Evolutionary conservation across 208 protist species (phyloP).

Genomic region (Leishmania arabica): DNA sequence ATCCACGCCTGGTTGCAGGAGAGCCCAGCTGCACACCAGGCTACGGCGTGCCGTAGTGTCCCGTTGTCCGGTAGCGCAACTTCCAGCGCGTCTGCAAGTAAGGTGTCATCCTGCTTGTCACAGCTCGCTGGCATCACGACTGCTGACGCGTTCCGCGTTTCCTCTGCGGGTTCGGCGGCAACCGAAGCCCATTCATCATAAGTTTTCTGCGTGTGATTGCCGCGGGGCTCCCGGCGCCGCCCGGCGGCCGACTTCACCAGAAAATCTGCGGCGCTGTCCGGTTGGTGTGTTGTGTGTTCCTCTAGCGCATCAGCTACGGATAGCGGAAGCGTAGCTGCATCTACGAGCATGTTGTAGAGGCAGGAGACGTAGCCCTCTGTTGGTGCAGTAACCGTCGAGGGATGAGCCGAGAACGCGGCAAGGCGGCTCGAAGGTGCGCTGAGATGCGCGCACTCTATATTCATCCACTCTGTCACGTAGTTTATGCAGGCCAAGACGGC

Average conservation of each 20-base stretch:
- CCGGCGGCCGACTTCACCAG: conserved; percentile 13
- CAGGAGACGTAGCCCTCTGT: conserved; percentile 6
- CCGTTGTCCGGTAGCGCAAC: conserved; percentile 29
- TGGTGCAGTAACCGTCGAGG: background rate
- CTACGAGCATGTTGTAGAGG: conserved; percentile 19
- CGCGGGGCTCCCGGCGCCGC: conserved; percentile 1
- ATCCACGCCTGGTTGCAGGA: conserved; percentile 22
- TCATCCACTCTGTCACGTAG: conserved; percentile 15
- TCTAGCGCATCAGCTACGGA: conserved; percentile 10
- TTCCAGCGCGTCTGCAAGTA: conserved; percentile 21
- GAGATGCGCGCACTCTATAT: background rate
- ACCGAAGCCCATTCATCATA: background rate
- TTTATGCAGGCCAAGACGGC: conserved; percentile 21
- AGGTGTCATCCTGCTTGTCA: background rate
- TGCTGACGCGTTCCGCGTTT: background rate
- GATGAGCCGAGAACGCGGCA: background rate
- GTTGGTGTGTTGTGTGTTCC: conserved; percentile 20
- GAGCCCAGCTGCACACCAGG: conserved; percentile 25
- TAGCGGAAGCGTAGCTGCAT: conserved; percentile 14
- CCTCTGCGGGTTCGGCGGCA: background rate
- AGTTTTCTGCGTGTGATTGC: background rate
- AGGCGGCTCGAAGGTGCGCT: background rate
- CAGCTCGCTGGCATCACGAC: background rate
- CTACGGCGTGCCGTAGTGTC: conserved; percentile 28
- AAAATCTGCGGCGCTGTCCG: conserved; percentile 19